A percentile compares a stretch with the other conserved stretches of the same genome.
These are phyloP conservation scores for Guyanaporus albipodus DNA, from an alignment of 768 basidiomycete genomes.

Conservation along the genomic window DNA sequence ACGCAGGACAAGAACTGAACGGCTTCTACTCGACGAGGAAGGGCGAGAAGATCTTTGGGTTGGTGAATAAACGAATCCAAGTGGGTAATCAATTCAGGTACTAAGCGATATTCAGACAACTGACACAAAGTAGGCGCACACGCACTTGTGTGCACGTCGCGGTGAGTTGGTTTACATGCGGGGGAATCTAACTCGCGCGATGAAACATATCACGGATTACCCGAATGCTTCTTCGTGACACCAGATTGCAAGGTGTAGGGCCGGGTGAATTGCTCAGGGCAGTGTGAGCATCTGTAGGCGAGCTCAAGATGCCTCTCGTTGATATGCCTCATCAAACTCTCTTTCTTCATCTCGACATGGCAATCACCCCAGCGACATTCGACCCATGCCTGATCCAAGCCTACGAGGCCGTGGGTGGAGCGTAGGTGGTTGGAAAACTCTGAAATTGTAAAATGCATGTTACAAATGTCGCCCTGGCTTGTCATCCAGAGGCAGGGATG, in stretches of 20 bases:
- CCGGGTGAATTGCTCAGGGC: slow-evolving; percentile 25
- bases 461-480: neutral
- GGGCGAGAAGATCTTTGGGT: too few relatives aligned
- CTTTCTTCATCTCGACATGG: slow-evolving; percentile 20
- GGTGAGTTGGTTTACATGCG: too few relatives aligned
- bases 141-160: too few relatives aligned
- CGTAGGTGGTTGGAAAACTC: slow-evolving; percentile 24
- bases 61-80: too few relatives aligned
- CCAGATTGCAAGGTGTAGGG: slow-evolving; percentile 20
- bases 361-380: slow-evolving; percentile 22
- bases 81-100: too few relatives aligned
- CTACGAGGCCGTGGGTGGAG: slow-evolving; percentile 15
- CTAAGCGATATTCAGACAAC: too few relatives aligned
- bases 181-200: too few relatives aligned
- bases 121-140: too few relatives aligned
- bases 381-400: slow-evolving; percentile 7
- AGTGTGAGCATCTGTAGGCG: slow-evolving; percentile 15
- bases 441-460: neutral
- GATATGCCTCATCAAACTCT: slow-evolving; percentile 27
- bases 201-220: too few relatives aligned
- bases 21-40: too few relatives aligned
- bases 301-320: slow-evolving; percentile 23
- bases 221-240: slow-evolving; percentile 5
- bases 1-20: too few relatives aligned
- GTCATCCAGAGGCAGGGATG: slow-evolving; percentile 19